phyloP scores from a whole-genome alignment of 2,329 filamentous ascomycete species.

The Rhynchosporium secalis region DNA sequence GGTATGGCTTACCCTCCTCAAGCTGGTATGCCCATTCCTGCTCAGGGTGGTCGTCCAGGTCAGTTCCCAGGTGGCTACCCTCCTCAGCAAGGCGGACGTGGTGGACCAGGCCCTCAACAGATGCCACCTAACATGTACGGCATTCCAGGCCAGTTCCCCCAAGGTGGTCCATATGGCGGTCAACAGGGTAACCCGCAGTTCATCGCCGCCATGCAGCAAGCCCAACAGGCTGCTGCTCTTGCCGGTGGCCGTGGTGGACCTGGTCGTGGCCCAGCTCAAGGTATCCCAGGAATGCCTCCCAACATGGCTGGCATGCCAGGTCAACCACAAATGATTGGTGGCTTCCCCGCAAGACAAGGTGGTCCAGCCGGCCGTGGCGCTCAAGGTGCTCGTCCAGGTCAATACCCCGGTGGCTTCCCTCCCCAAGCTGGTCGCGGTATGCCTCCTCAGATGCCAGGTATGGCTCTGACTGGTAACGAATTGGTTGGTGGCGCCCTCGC shows the following conservation, averaged over 20 bases:
- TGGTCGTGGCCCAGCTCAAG: slow-evolving; percentile 60
- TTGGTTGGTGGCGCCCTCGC: slow-evolving; percentile 48
- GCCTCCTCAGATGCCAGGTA: slow-evolving; percentile 37
- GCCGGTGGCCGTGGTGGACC: slow-evolving; percentile 44
- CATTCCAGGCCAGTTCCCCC: slow-evolving; percentile 77
- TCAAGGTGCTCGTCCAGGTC: slow-evolving; percentile 42
- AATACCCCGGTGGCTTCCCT: slow-evolving; percentile 41
- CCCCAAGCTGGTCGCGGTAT: slow-evolving; percentile 42
- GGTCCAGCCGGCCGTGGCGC: slow-evolving; percentile 40
- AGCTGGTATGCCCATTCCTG: slow-evolving; percentile 65
- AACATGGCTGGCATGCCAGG: slow-evolving; percentile 62
- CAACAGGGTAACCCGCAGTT: slow-evolving; percentile 79
- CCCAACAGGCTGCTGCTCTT: slow-evolving; percentile 59
- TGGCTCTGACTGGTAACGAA: slow-evolving; percentile 40
- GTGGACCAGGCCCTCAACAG: slow-evolving; percentile 78
- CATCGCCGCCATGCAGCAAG: slow-evolving; percentile 81
- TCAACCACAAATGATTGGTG: slow-evolving; percentile 53
- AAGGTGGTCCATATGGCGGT: slow-evolving; percentile 71
- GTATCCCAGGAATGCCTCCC: slow-evolving; percentile 71
- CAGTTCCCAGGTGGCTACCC: slow-evolving; percentile 82
- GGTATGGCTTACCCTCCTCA: slow-evolving; percentile 66
- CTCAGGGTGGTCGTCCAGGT: slow-evolving; percentile 78
- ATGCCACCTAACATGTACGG: slow-evolving; percentile 85
- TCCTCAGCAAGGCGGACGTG: slow-evolving; percentile 83
- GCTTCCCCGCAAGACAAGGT: slow-evolving; percentile 50